These are phyloP conservation scores for Nigrospora osmanthi DNA, from an alignment of 2,329 filamentous ascomycete genomes.

Conservation along the genomic window DNA sequence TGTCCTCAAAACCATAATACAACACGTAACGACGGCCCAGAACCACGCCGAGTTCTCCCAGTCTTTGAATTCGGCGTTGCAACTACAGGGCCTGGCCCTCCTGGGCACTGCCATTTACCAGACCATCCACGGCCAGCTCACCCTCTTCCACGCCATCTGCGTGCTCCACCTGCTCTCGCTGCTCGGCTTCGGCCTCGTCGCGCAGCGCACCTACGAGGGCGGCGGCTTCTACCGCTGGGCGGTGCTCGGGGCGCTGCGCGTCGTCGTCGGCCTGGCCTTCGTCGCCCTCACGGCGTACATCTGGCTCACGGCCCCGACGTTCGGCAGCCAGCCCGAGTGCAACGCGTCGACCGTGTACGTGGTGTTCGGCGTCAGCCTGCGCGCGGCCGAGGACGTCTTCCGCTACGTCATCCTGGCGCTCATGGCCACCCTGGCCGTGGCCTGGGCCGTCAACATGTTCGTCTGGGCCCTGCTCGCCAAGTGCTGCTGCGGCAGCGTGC, in stretches of 20 bases:
- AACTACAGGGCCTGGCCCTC: slow-evolving; percentile 8
- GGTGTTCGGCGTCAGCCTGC: slow-evolving; percentile 9
- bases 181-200: slow-evolving; percentile 7
- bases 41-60: slow-evolving; percentile 6
- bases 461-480: not conserved
- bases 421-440: slow-evolving; percentile 1
- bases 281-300: slow-evolving; percentile 9
- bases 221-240: not conserved
- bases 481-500: not conserved
- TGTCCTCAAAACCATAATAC: slow-evolving; percentile 3
- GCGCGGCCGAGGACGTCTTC: not conserved
- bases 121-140: slow-evolving; percentile 4
- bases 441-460: slow-evolving; percentile 1
- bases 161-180: slow-evolving; percentile 10
- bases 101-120: slow-evolving; percentile 7
- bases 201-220: slow-evolving; percentile 5
- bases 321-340: slow-evolving; percentile 9
- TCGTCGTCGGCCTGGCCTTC: slow-evolving; percentile 5
- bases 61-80: slow-evolving; percentile 3
- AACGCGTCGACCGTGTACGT: slow-evolving; percentile 10
- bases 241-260: not conserved
- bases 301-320: slow-evolving; percentile 7
- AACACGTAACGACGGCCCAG: slow-evolving; percentile 23
- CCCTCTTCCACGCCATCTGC: slow-evolving; percentile 7
- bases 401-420: slow-evolving; percentile 1